Conservation (phyloP, 306 rosid species). For the Luffa aegyptiaca region DNA sequence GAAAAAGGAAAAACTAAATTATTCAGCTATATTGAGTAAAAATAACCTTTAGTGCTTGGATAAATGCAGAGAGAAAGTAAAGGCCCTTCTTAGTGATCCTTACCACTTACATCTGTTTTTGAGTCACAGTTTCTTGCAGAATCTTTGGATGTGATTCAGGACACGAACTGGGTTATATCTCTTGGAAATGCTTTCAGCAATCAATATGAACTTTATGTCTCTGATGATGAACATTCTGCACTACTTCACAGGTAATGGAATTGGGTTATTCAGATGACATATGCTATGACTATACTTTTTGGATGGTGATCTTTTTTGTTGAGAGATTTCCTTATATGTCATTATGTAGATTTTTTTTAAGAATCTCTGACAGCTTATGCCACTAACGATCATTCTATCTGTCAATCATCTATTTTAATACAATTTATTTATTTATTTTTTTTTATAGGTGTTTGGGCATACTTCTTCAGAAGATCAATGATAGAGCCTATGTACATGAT, state of each 20-base stretch:
- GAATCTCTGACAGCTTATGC: neutral
- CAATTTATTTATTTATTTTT: neutral
- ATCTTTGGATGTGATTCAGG: conserved; percentile 94
- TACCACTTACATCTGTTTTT: conserved; percentile 21
- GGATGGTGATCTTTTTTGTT: neutral
- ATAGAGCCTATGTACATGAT: conserved; percentile 69
- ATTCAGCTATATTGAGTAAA: neutral
- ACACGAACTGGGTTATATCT: conserved; percentile 72
- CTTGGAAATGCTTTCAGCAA: conserved; percentile 78
- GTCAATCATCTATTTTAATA: neutral
- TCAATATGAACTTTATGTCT: conserved; percentile 83
- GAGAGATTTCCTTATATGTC: neutral
- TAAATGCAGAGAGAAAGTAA: conserved; percentile 6
- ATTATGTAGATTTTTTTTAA: neutral
- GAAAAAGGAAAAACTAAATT: neutral
- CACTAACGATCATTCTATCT: neutral
- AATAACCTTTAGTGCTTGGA: neutral
- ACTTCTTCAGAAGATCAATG: conserved; percentile 84
- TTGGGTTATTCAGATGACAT: neutral
- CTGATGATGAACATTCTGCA: conserved; percentile 86
- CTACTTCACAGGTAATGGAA: conserved; percentile 73
- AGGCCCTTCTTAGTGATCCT: conserved; percentile 10
- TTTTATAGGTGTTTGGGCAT: conserved; percentile 77
- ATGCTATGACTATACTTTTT: neutral
- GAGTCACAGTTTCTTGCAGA: conserved; percentile 81